Base-by-base conservation (phyloP, 345 rosid genomes). In the Litchi chinensis region DNA sequence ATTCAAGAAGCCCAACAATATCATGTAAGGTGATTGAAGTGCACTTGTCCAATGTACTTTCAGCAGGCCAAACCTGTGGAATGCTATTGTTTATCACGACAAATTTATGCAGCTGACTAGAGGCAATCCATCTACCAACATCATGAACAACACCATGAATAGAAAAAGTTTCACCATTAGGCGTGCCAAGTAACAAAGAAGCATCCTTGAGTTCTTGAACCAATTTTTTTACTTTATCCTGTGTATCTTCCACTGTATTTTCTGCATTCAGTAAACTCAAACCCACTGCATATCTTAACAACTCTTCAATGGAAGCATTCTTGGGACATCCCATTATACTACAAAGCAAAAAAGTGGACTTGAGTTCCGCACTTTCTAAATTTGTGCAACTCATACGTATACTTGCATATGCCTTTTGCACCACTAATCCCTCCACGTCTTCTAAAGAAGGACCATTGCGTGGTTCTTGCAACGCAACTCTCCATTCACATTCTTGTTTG, bases 131-230 rank as follows among this genome's bases (percentile, higher is more conserved):
- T 37, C 24, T 40, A 26, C 79, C 75, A n/a, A 68, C 52, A 44
- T 69, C 65, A 3, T 60, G 71, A 48, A 80, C 71, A 8, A 69
- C 10, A 6, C 62, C 75, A 63, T 80, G 75, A 56, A 80, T 70
- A 43, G 63, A 40, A 12, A 75, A 10, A 0, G 13, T 4, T 65
- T 22, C 65, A 48, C 7, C 15, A 8, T 5, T 15, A 52, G 57
- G 18, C 15, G 8, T 10, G 13, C 18, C 57, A 52, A 52, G 57
- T 15, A 52, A 11, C 18, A 52, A 7, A 10, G 57, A 52, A 52
- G 7, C 5, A 15, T 52, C 57, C 57, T 11, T 15, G 16, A 52
- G 18, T 15, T 52, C 13, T 54, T 2, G 1, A 0, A 78, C n/a
- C 71, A 75, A 8, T 5, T 21, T 15, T 13, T 3, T 10, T 32